Conservation (phyloP, 768 basidiomycete genomes). For the Serendipita sp. region DNA sequence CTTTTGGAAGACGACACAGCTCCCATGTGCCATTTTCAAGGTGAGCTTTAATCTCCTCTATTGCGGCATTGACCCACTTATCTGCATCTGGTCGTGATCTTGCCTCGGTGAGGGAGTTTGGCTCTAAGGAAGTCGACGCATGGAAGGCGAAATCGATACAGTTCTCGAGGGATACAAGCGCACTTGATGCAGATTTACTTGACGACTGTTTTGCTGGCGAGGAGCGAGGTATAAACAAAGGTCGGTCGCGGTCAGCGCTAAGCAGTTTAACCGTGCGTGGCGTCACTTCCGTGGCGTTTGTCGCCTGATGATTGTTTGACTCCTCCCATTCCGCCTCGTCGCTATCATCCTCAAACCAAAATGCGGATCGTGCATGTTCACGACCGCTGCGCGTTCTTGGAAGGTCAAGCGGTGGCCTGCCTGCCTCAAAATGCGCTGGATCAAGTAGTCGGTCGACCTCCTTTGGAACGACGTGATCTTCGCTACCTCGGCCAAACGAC, state of each 20-base stretch:
- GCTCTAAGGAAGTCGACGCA: constrained; percentile 8
- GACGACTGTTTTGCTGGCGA: neutral
- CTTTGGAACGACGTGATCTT: too few relatives aligned
- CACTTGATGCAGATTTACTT: neutral
- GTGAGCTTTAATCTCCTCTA: constrained; percentile 11
- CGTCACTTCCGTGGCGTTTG: neutral
- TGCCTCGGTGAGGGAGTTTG: constrained; percentile 12
- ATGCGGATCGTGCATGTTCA: too few relatives aligned
- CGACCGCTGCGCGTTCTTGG: too few relatives aligned
- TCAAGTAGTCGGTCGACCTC: too few relatives aligned
- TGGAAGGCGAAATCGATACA: neutral
- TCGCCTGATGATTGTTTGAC: neutral
- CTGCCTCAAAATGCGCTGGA: too few relatives aligned
- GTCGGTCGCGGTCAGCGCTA: neutral
- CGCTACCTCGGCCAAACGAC: too few relatives aligned
- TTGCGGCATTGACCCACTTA: constrained; percentile 16
- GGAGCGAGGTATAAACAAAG: neutral
- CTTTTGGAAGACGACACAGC: constrained; percentile 15
- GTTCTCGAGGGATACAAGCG: neutral
- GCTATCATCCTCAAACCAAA: too few relatives aligned
- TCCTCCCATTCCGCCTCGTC: neutral
- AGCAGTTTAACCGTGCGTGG: neutral
- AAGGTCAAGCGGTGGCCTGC: too few relatives aligned
- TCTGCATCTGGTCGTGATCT: constrained; percentile 12
- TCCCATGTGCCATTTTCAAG: constrained; percentile 14